Base-by-base conservation (phyloP, 257 asterid genomes). In the Striga asiatica region DNA sequence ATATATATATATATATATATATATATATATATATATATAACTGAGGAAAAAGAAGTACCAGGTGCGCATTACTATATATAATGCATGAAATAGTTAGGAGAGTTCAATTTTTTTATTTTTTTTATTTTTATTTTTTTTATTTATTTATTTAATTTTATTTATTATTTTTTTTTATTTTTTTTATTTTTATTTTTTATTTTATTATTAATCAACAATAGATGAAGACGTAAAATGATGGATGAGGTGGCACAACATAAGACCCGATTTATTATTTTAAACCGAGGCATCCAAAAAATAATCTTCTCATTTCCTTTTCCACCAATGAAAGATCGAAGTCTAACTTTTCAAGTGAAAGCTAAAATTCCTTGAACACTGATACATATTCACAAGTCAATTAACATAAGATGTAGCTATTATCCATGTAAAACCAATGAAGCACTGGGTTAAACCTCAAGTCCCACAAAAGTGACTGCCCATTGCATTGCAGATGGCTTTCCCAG, bases 401-500 rank as follows among this genome's bases (percentile, higher is more conserved):
- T 4, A 25, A 61, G 19, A 35, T 34, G 20, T 32, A 38, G 60
- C 47, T 65, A 41, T 61, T 18, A 71, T 58, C 35, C 32, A 46
- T 43, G 52, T 50, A 31, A 62, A 60, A 61, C 56, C 29, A 31
- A 32, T 21, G 37, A 18, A 56, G 54, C 46, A 61, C 62, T 6
- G 31, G n/a, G 63, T 60, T 56, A 57, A 62, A 91, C 98, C 98
- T 91, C 76, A 91, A 77, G 73, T 91, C 95, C 89, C 88, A 78
- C 50, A 87, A 52, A 70, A 91, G 85, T 10, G 97, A 73, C 58
- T 32, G 74, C 25, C 98, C 97, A 34, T 91, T 87, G 78, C 98
- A 91, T 69, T 91, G 98, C 56, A 91, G 79, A 79, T 91, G 95
- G 79, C 96, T 91, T 77, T 87, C 97, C 95, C 88, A 84, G 39